A percentile compares a stretch with the other conserved stretches of the same genome.
Evolutionary conservation across 108 stramenopile species (phyloP).

Genomic region (Stephanodiscus triporus): DNA sequence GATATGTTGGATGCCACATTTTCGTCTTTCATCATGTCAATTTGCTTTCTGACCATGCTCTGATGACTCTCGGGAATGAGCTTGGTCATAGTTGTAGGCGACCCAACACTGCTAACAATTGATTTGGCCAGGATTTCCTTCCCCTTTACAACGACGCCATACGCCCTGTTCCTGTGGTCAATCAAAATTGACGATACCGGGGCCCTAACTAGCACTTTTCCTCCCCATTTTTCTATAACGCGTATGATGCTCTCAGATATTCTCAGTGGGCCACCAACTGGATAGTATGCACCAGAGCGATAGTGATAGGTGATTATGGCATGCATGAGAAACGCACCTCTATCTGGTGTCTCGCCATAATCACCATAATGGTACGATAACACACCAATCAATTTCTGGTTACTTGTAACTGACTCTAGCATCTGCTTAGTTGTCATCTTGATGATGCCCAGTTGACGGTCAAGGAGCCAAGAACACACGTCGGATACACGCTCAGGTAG

Average conservation of each 20-base stretch:
- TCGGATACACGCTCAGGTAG: slow-evolving; percentile 24
- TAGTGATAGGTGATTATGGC: slow-evolving; percentile 32
- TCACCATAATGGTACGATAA: slow-evolving; percentile 40
- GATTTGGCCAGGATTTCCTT: slow-evolving; percentile 32
- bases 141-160: slow-evolving; percentile 43
- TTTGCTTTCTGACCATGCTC: slow-evolving; percentile 3
- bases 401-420: slow-evolving; percentile 31
- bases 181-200: slow-evolving; percentile 42
- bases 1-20: slow-evolving; percentile 39
- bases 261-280: slow-evolving; percentile 34
- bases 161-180: slow-evolving; percentile 32
- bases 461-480: slow-evolving; percentile 3
- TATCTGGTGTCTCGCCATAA: slow-evolving; percentile 30
- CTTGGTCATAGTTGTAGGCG: slow-evolving; percentile 28
- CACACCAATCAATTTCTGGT: slow-evolving; percentile 34
- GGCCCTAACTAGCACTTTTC: slow-evolving; percentile 25
- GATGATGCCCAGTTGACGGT: slow-evolving; percentile 2
- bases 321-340: slow-evolving; percentile 33
- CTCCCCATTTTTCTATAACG: slow-evolving; percentile 23
- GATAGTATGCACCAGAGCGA: slow-evolving; percentile 35
- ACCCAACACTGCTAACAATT: slow-evolving; percentile 37
- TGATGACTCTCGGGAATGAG: slow-evolving; percentile 21
- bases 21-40: slow-evolving; percentile 17
- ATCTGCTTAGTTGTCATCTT: slow-evolving; percentile 40
- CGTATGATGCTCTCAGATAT: slow-evolving; percentile 23